Evolutionary conservation across 208 protist species (phyloP).

Genomic region (Novymonas esmeraldas): DNA sequence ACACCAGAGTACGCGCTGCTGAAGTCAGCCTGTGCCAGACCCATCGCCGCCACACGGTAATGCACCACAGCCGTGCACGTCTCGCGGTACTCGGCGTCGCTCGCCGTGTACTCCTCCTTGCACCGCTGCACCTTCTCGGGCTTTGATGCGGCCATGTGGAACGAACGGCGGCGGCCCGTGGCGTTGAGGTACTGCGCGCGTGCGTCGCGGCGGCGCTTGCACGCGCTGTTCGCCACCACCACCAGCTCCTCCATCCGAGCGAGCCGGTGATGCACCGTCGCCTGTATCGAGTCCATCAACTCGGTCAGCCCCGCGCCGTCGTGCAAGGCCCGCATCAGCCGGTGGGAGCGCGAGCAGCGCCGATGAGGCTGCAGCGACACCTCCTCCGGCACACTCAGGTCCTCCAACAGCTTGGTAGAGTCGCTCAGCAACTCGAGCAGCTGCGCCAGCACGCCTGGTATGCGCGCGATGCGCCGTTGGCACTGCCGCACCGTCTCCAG

Average conservation of each 20-base stretch:
- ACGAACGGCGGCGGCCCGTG: neutral
- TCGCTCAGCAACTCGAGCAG: neutral
- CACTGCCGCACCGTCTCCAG: neutral
- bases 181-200: neutral
- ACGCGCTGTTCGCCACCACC: neutral
- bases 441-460: neutral
- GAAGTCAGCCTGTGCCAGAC: neutral
- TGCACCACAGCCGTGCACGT: too few species aligned
- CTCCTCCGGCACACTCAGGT: neutral
- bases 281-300: neutral
- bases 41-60: neutral
- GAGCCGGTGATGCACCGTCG: neutral
- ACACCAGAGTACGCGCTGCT: neutral
- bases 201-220: neutral
- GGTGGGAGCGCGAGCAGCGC: neutral
- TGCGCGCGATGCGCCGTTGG: neutral
- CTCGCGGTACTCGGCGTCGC: neutral
- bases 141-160: neutral
- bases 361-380: too few species aligned
- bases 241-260: neutral
- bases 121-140: neutral
- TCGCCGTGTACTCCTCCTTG: neutral
- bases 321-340: neutral
- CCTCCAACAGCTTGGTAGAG: neutral
- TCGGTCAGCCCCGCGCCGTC: neutral